Evolutionary conservation across 2,329 filamentous ascomycete genomes (phyloP).

Genomic region (Fusarium austroafricanum): DNA sequence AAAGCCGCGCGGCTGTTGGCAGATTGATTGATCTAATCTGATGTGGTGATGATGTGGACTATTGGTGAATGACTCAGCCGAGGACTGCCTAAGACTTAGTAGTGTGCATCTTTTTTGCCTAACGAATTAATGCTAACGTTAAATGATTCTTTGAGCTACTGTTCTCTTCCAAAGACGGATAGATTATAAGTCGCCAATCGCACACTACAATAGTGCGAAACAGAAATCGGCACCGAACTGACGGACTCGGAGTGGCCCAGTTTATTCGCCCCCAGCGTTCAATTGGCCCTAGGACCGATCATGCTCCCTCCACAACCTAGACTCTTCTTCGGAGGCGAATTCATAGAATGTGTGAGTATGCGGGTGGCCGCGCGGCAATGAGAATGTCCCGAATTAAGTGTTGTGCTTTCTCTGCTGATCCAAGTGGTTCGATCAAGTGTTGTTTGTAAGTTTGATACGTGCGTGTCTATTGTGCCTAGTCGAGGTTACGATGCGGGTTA

Average conservation of each 20-base stretch:
- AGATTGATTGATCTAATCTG: slow-evolving; percentile 27
- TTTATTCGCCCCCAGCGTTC: slow-evolving; percentile 23
- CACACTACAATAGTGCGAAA: slow-evolving; percentile 17
- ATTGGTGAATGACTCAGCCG: slow-evolving; percentile 35
- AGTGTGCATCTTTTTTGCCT: neutral
- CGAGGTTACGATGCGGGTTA: slow-evolving; percentile 35
- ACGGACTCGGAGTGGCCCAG: neutral
- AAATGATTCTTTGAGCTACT: slow-evolving; percentile 6
- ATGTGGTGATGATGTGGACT: slow-evolving; percentile 30
- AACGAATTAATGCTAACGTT: neutral
- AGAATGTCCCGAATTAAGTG: slow-evolving; percentile 12
- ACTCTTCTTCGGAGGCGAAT: slow-evolving; percentile 15
- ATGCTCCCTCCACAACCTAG: slow-evolving; percentile 10
- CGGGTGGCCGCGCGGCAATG: slow-evolving; percentile 42
- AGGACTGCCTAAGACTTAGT: neutral
- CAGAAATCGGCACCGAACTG: slow-evolving; percentile 16
- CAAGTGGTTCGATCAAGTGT: slow-evolving; percentile 40
- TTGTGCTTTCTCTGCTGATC: slow-evolving; percentile 26
- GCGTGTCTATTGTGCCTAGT: slow-evolving; percentile 33
- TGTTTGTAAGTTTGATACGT: slow-evolving; percentile 35
- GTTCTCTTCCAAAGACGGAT: slow-evolving; percentile 16
- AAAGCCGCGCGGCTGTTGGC: slow-evolving; percentile 37
- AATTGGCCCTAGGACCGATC: slow-evolving; percentile 42
- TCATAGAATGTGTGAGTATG: neutral
- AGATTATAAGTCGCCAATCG: slow-evolving; percentile 3